Evolutionary conservation across 2,329 filamentous ascomycete species (phyloP).

Genomic region (Penicillium sp.): DNA sequence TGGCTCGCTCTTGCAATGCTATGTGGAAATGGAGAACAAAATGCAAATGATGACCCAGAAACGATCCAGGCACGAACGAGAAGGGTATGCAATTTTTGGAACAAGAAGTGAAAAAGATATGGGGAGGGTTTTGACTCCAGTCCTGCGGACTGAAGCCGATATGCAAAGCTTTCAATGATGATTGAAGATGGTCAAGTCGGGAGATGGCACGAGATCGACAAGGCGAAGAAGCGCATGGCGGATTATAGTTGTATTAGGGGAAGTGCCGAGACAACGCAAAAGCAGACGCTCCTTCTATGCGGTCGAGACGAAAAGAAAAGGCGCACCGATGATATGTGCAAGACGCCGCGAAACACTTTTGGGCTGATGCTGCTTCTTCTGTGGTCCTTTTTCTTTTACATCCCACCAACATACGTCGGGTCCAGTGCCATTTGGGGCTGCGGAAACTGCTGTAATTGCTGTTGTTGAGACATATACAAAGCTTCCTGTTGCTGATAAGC

Average conservation of each 20-base stretch:
- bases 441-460: slow-evolving; percentile 28
- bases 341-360: slow-evolving; percentile 19
- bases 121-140: slow-evolving; percentile 22
- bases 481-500: slow-evolving; percentile 35
- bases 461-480: slow-evolving; percentile 33
- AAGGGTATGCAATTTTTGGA: slow-evolving; percentile 38
- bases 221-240: slow-evolving; percentile 8
- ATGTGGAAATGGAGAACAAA: slow-evolving; percentile 38
- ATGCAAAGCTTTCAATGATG: slow-evolving; percentile 21
- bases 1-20: slow-evolving; percentile 49
- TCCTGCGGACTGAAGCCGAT: slow-evolving; percentile 16
- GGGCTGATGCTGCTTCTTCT: slow-evolving; percentile 12
- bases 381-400: slow-evolving; percentile 14
- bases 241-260: slow-evolving; percentile 17
- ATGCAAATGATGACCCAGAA: slow-evolving; percentile 35
- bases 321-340: slow-evolving; percentile 22
- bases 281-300: slow-evolving; percentile 18
- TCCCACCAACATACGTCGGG: slow-evolving; percentile 29
- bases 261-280: slow-evolving; percentile 13
- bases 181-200: slow-evolving; percentile 1
- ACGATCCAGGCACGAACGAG: slow-evolving; percentile 29
- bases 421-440: slow-evolving; percentile 36
- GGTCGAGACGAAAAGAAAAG: slow-evolving; percentile 6
- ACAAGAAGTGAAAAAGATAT: slow-evolving; percentile 24
- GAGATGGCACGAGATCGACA: slow-evolving; percentile 19